Evolutionary conservation across 2,329 filamentous ascomycete species (phyloP).

Genomic region (Sporothrix phasma): DNA sequence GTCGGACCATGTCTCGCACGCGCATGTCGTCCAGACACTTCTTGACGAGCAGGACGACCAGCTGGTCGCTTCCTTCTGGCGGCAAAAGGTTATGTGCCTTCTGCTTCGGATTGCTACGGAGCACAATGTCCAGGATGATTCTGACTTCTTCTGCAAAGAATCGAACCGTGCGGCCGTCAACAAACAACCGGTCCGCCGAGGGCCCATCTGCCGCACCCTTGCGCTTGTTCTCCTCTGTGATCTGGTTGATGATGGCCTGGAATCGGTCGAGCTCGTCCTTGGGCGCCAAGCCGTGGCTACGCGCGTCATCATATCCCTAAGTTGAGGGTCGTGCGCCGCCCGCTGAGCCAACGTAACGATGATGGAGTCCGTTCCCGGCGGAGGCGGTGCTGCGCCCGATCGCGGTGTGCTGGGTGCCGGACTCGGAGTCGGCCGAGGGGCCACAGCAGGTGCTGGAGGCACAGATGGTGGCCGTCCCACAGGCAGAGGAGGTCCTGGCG

Average conservation of each 20-base stretch:
- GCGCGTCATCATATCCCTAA: conserved; percentile 73
- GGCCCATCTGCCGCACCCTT: conserved; percentile 42
- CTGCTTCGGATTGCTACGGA: conserved; percentile 48
- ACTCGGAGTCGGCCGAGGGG: conserved; percentile 17
- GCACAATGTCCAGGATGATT: conserved; percentile 47
- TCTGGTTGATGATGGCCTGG: conserved; percentile 70
- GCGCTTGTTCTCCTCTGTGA: conserved; percentile 51
- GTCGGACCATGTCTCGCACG: conserved; percentile 41
- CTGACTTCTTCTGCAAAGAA: conserved; percentile 51
- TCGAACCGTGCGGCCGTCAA: conserved; percentile 46
- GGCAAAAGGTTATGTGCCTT: conserved; percentile 43
- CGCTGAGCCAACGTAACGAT: conserved; percentile 70
- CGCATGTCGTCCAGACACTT: conserved; percentile 43
- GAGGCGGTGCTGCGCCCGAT: conserved; percentile 14
- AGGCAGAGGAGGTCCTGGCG: not conserved
- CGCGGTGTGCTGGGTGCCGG: conserved; percentile 22
- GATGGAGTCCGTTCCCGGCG: conserved; percentile 54
- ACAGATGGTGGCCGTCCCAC: conserved; percentile 5
- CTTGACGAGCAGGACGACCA: conserved; percentile 48
- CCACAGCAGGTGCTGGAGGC: not conserved
- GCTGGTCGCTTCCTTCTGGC: conserved; percentile 43
- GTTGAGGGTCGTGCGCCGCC: conserved; percentile 60
- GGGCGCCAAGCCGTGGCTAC: conserved; percentile 65
- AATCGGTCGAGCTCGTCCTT: conserved; percentile 64
- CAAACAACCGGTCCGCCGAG: conserved; percentile 44